Conservation (phyloP, 768 basidiomycete genomes). For the Trametes elegans region DNA sequence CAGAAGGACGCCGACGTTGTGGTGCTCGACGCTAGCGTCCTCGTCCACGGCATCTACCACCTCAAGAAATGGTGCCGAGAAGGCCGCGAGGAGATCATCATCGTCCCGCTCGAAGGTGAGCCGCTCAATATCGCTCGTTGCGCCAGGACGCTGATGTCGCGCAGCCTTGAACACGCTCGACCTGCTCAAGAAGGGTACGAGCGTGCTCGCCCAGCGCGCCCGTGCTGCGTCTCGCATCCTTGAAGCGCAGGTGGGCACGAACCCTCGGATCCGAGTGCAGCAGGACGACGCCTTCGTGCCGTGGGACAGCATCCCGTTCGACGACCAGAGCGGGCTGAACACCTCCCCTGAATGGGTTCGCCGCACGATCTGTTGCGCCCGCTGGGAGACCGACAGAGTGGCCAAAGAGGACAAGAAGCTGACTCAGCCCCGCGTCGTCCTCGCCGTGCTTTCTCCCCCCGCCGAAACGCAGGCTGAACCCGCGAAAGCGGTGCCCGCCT, state of each 20-base stretch:
- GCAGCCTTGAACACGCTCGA: slow-evolving; percentile 91
- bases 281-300: slow-evolving; percentile 78
- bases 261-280: slow-evolving; percentile 79
- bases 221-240: slow-evolving; percentile 86
- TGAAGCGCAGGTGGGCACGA: slow-evolving; percentile 82
- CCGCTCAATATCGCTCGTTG: not conserved
- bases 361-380: slow-evolving; percentile 78
- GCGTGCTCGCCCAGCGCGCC: slow-evolving; percentile 73
- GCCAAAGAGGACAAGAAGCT: slow-evolving; percentile 12
- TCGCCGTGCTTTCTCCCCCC: slow-evolving; percentile 47
- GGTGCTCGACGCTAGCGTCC: slow-evolving; percentile 78
- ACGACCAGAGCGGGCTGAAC: slow-evolving; percentile 33
- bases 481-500: slow-evolving; percentile 8
- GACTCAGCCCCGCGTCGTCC: slow-evolving; percentile 49
- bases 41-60: slow-evolving; percentile 73
- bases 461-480: slow-evolving; percentile 19
- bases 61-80: slow-evolving; percentile 83
- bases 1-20: slow-evolving; percentile 71
- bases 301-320: slow-evolving; percentile 72
- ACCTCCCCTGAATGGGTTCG: slow-evolving; percentile 81
- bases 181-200: slow-evolving; percentile 88
- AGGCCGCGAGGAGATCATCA: slow-evolving; percentile 71
- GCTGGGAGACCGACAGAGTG: slow-evolving; percentile 60
- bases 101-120: slow-evolving; percentile 86
- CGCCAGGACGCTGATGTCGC: not conserved